Evolutionary conservation across 352 stramenopile species (phyloP).

Genomic region (Nothophytophthora sp.): DNA sequence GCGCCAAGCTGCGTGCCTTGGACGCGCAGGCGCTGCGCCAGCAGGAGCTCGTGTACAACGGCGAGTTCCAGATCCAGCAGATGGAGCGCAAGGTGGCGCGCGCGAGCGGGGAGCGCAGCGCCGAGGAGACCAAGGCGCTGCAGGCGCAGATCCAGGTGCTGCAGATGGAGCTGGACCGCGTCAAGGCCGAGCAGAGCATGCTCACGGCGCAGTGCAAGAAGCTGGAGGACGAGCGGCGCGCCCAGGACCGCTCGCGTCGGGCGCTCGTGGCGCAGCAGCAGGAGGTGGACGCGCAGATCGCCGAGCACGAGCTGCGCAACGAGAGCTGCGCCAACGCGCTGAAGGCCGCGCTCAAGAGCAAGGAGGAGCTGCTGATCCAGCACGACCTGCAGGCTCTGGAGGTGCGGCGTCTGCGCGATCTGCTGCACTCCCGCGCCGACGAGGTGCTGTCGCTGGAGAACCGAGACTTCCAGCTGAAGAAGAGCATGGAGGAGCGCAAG

Average conservation of each 20-base stretch:
- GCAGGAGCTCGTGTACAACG: conserved; percentile 96
- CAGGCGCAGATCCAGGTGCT: conserved; percentile 91
- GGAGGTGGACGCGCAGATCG: conserved; percentile 81
- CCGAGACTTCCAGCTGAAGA: conserved; percentile 91
- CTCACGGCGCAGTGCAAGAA: conserved; percentile 92
- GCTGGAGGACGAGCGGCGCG: conserved; percentile 90
- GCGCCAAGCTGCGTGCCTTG: conserved; percentile 90
- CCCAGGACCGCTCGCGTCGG: conserved; percentile 76
- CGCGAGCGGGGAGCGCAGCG: conserved; percentile 91
- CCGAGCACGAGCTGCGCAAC: conserved; percentile 92
- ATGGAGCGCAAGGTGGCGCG: conserved; percentile 95
- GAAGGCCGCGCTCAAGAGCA: conserved; percentile 79
- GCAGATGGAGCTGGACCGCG: conserved; percentile 88
- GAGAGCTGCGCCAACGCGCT: conserved; percentile 84
- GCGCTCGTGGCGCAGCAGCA: conserved; percentile 75
- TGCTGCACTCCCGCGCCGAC: conserved; percentile 88
- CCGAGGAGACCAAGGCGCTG: conserved; percentile 94
- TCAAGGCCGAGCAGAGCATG: conserved; percentile 89
- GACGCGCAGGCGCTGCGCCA: conserved; percentile 90
- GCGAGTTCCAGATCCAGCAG: conserved; percentile 97
- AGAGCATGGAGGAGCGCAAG: conserved; percentile 95
- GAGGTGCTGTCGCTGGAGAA: conserved; percentile 95
- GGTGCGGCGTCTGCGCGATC: conserved; percentile 89
- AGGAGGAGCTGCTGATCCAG: conserved; percentile 93
- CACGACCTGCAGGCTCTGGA: conserved; percentile 95